Evolutionary conservation across 1,284 basidiomycete genomes (phyloP), one percentile per base, ranked within the genome.

Genomic region (Pseudozyma thailandica): DNA sequence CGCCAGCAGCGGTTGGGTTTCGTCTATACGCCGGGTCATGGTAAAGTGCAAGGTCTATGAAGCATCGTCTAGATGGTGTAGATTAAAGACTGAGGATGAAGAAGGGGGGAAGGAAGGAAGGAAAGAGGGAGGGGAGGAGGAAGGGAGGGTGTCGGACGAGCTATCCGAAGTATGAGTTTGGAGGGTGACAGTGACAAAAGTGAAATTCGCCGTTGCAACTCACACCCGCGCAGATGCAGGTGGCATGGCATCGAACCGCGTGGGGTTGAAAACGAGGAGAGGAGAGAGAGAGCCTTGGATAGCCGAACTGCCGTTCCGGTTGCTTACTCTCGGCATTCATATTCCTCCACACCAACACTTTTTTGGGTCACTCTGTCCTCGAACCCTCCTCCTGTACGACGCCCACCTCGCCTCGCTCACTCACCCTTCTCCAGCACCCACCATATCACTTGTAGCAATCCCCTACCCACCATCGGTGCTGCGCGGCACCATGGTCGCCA

Each of bases 261-360:
- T 41, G 38, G 38, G 18, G 6, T 38, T 21, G n/a, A 23, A 23
- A 38, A 38, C 6, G n/a, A 18, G n/a, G 6, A 13, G n/a, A 20
- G 21, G 21, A 41, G 15, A 41, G 5, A n/a, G 7, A 25, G 5
- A 21, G 33, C 28, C 33, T 48, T 42, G 53, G 38, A 48, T 55
- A 55, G 53, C 53, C 45, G 45, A 55, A 33, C n/a, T n/a, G 44
- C 44, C 26, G 44, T 33, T 18, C 20, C 39, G 23, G 6, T 21
- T 41, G 23, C 38, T 38, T 16, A 26, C 28, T 26, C 9, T n/a
- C 16, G 10, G 9, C 30, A n/a, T 27, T 16, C 27, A 8, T 21
- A 28, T 12, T 35, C 60, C 60, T 63, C 60, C 53, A 63, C 54
- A 63, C 60, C 60, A 63, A 63, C 60, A 65, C 53, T 39, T 37